These are phyloP conservation scores for Xerocomus spinulosus DNA, from an alignment of 768 basidiomycete species.

Conservation along the genomic window DNA sequence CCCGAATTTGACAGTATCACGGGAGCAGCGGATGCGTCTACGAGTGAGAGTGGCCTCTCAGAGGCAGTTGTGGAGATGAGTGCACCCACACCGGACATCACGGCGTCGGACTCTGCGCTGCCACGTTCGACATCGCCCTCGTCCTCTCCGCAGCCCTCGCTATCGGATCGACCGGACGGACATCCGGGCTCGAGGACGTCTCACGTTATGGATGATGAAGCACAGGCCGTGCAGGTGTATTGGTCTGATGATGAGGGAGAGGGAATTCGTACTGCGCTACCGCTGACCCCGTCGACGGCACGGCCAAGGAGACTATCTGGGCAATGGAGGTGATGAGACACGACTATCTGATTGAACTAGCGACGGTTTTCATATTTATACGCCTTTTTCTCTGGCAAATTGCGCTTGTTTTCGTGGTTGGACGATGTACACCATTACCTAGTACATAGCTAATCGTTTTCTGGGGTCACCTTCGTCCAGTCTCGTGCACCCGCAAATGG, in stretches of 20 bases:
- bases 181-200: conserved; percentile 10
- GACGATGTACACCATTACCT: neutral
- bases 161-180: neutral
- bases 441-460: neutral
- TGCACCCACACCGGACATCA: neutral
- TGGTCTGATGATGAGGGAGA: neutral
- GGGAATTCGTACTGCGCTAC: conserved; percentile 14
- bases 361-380: neutral
- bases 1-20: conserved; percentile 45
- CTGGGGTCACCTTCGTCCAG: too few relatives aligned
- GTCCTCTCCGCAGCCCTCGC: neutral
- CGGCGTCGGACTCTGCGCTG: neutral
- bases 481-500: too few relatives aligned
- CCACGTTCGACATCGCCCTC: neutral
- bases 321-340: too few relatives aligned
- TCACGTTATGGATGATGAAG: conserved; percentile 11
- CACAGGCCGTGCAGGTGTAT: conserved; percentile 3
- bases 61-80: neutral
- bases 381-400: neutral
- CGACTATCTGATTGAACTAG: too few relatives aligned
- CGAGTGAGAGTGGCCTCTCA: neutral
- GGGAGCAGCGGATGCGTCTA: neutral
- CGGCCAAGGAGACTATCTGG: conserved; percentile 6
- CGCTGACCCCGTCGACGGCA: conserved; percentile 17
- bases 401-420: neutral